A percentile compares a stretch with the other conserved stretches of the same genome.
Evolutionary conservation across 768 basidiomycete species (phyloP).

Genomic region (Scleroderma citrinum): DNA sequence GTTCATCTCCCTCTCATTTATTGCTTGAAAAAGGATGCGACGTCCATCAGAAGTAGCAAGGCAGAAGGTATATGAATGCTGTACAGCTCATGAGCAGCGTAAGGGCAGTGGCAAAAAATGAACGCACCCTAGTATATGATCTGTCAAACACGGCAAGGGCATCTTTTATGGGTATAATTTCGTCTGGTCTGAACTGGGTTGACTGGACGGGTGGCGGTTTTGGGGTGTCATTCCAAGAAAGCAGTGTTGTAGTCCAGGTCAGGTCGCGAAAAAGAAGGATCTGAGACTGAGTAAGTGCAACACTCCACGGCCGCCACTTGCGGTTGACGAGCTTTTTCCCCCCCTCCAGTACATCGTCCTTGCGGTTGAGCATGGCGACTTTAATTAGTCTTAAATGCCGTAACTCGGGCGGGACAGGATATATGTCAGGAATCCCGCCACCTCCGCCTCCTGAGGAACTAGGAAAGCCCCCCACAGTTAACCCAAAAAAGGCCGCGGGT

Average conservation of each 20-base stretch:
- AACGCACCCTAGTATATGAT: conserved; percentile 66
- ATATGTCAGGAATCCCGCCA: conserved; percentile 20
- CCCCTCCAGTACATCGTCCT: conserved; percentile 71
- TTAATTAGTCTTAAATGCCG: conserved; percentile 69
- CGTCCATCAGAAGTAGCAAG: conserved; percentile 72
- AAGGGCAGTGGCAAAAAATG: background rate
- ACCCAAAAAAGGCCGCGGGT: conserved; percentile 36
- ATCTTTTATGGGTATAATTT: conserved; percentile 72
- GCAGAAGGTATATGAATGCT: conserved; percentile 73
- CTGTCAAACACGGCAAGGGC: conserved; percentile 77
- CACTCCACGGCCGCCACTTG: conserved; percentile 87
- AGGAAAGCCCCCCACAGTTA: conserved; percentile 32
- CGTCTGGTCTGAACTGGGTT: conserved; percentile 69
- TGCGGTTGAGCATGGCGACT: conserved; percentile 73
- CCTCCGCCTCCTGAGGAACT: conserved; percentile 25
- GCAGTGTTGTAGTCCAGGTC: conserved; percentile 44
- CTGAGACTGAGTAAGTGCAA: conserved; percentile 85
- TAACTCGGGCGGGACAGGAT: conserved; percentile 25
- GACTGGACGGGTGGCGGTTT: conserved; percentile 34
- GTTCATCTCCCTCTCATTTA: conserved; percentile 66
- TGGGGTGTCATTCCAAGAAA: conserved; percentile 36
- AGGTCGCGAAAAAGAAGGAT: conserved; percentile 84
- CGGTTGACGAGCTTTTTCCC: conserved; percentile 70
- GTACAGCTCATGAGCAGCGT: background rate
- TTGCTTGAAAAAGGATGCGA: conserved; percentile 74